Evolutionary conservation across 371 early-diverging fungal species (phyloP).

Genomic region (Mortierella sp.): DNA sequence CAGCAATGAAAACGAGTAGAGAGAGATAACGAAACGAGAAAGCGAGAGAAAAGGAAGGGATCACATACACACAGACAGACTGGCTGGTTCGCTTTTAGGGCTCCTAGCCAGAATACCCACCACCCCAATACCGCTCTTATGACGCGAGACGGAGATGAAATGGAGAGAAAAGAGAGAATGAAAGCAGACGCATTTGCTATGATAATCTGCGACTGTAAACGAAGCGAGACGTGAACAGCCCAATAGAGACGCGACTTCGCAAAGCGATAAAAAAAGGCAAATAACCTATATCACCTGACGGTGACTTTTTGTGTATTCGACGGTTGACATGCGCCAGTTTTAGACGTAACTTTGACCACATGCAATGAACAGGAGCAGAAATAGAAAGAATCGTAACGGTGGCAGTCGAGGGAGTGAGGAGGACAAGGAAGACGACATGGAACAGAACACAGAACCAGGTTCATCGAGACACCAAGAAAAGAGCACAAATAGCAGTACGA

Average conservation of each 20-base stretch:
- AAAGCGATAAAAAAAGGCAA: not conserved
- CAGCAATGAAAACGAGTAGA: constrained; percentile 36
- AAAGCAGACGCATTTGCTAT: too few species aligned
- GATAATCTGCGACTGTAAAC: too few species aligned
- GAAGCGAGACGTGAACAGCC: too few species aligned
- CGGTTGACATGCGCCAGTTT: too few species aligned
- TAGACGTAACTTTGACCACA: too few species aligned
- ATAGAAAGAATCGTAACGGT: constrained; percentile 10
- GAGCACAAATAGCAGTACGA: not conserved
- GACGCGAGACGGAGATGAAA: not conserved
- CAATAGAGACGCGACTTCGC: not conserved
- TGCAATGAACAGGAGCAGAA: constrained; percentile 40
- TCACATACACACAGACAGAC: too few species aligned
- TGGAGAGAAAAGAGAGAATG: not conserved
- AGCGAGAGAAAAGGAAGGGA: not conserved
- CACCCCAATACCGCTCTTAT: too few species aligned
- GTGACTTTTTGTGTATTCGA: too few species aligned
- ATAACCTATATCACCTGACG: too few species aligned
- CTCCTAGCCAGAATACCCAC: too few species aligned
- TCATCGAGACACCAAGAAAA: not conserved
- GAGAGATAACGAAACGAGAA: not conserved
- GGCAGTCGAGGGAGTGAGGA: constrained; percentile 5
- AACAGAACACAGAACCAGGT: not conserved
- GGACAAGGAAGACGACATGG: constrained; percentile 1
- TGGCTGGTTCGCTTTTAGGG: too few species aligned